A percentile compares a stretch with the other conserved stretches of the same genome.
These are phyloP conservation scores for Somion occarium DNA, from an alignment of 1,284 basidiomycete species.

Conservation along the genomic window DNA sequence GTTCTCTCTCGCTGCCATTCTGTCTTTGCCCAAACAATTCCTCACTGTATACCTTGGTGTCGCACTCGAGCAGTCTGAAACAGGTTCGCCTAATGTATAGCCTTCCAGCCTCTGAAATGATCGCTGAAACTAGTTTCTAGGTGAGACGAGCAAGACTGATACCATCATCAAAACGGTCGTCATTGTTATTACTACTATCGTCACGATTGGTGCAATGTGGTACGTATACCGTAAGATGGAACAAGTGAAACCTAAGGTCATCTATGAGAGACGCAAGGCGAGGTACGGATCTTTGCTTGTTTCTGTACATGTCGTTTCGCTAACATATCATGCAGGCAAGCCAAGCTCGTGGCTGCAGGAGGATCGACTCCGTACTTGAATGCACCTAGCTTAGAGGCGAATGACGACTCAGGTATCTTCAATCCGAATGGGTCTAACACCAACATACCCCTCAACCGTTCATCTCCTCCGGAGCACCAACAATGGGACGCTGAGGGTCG, in stretches of 20 bases:
- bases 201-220: conserved; percentile 80
- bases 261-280: conserved; percentile 70
- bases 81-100: too few species aligned
- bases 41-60: conserved; percentile 74
- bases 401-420: conserved; percentile 20
- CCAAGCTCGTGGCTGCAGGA: conserved; percentile 35
- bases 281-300: conserved; percentile 35
- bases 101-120: not conserved
- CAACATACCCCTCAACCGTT: conserved; percentile 35
- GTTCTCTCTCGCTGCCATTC: conserved; percentile 66
- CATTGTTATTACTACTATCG: conserved; percentile 55
- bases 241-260: conserved; percentile 66
- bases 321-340: conserved; percentile 34
- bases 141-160: conserved; percentile 35
- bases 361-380: conserved; percentile 25
- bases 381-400: conserved; percentile 20
- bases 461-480: conserved; percentile 23
- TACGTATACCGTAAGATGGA: conserved; percentile 79
- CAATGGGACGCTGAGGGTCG: conserved; percentile 33
- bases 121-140: conserved; percentile 5
- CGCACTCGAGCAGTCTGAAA: conserved; percentile 44
- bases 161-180: conserved; percentile 63
- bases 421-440: conserved; percentile 34
- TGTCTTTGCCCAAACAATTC: conserved; percentile 78
- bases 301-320: too few species aligned